Percentiles rank a stretch among this genome's conserved stretches.
Evolutionary conservation across 73 alveolate genomes (phyloP).

Genomic region (Uronychia setigera): DNA sequence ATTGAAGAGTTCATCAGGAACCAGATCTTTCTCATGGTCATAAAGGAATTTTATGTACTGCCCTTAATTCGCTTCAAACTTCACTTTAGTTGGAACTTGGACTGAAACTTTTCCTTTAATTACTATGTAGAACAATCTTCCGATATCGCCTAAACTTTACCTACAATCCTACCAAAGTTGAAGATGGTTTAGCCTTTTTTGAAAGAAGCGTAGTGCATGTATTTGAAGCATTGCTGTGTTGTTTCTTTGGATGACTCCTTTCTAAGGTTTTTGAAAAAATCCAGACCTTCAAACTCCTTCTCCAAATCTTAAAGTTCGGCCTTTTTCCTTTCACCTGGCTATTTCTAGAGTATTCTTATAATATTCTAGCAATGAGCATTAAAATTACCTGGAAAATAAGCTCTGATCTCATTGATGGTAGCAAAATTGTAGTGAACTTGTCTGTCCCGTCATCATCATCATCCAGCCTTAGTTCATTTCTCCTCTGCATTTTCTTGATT

Average conservation of each 20-base stretch:
- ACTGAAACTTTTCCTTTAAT: constrained; percentile 66
- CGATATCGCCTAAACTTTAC: constrained; percentile 55
- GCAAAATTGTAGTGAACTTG: neutral
- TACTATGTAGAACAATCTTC: constrained; percentile 55
- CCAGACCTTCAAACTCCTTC: neutral
- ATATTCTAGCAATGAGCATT: neutral
- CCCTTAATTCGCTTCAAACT: neutral
- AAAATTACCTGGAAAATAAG: neutral
- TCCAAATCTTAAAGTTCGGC: neutral
- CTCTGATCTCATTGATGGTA: neutral
- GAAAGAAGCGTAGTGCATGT: constrained; percentile 19
- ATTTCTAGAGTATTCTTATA: neutral
- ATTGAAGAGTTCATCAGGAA: no score
- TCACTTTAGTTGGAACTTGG: constrained; percentile 42
- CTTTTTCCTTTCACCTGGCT: neutral
- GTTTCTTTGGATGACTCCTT: constrained; percentile 41
- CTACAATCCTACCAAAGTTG: constrained; percentile 16
- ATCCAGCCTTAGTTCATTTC: neutral
- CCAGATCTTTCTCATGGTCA: neutral
- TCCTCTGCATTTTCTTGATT: neutral
- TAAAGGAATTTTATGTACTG: neutral
- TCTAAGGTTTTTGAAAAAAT: constrained; percentile 12
- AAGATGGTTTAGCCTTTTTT: constrained; percentile 43
- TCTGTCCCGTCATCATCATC: neutral
- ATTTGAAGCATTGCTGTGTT: constrained; percentile 38